phyloP scores from a whole-genome alignment of 2,329 filamentous ascomycete species.

The Sclerotinia subarctica region DNA sequence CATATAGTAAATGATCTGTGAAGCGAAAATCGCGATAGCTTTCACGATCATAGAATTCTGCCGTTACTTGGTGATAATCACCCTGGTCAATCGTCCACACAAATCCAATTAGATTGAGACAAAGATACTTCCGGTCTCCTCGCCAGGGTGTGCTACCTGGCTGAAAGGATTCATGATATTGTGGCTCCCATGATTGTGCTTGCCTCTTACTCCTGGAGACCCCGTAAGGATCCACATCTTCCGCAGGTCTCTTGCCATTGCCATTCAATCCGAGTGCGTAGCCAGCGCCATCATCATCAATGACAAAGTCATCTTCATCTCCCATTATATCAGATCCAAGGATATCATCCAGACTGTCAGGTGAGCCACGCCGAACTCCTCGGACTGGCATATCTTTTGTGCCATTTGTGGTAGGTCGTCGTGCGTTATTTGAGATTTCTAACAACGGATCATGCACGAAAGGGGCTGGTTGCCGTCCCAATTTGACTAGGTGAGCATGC shows the following conservation, averaged over 20 bases:
- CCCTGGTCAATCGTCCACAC: slow-evolving; percentile 98
- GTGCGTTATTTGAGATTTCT: slow-evolving; percentile 65
- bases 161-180: slow-evolving; percentile 82
- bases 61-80: slow-evolving; percentile 86
- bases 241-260: slow-evolving; percentile 63
- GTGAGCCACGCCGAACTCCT: slow-evolving; percentile 57
- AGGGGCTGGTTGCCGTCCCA: slow-evolving; percentile 70
- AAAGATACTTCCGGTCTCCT: slow-evolving; percentile 89
- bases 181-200: slow-evolving; percentile 46
- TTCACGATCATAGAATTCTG: slow-evolving; percentile 96
- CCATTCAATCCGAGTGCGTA: slow-evolving; percentile 63
- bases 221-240: slow-evolving; percentile 41
- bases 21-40: slow-evolving; percentile 94
- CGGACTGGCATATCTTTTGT: slow-evolving; percentile 49
- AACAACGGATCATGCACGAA: slow-evolving; percentile 78
- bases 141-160: slow-evolving; percentile 94
- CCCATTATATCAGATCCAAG: slow-evolving; percentile 56
- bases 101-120: slow-evolving; percentile 87
- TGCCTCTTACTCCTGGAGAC: slow-evolving; percentile 44
- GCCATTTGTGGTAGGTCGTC: slow-evolving; percentile 54
- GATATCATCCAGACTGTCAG: slow-evolving; percentile 81
- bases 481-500: slow-evolving; percentile 53
- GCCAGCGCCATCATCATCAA: slow-evolving; percentile 92
- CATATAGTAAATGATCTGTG: slow-evolving; percentile 91
- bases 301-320: slow-evolving; percentile 73